These are phyloP conservation scores for Mallotus nudiflorus DNA, from an alignment of 345 rosid species.

Conservation along the genomic window DNA sequence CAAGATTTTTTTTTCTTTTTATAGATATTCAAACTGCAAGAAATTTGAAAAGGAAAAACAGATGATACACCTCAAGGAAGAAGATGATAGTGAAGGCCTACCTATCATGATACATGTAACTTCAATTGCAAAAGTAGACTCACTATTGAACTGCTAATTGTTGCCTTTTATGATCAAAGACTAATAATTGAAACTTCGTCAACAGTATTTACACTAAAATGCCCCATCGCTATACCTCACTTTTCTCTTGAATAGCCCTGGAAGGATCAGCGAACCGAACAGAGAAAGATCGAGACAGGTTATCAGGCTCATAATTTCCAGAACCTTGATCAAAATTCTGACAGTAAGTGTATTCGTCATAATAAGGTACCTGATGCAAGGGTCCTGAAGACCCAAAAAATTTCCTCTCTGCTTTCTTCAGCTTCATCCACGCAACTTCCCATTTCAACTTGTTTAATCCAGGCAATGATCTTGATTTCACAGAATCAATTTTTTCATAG, in stretches of 20 bases:
- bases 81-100: too few relatives aligned
- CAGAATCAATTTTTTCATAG: slow-evolving; percentile 2
- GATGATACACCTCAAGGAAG: too few relatives aligned
- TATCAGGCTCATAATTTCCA: slow-evolving; percentile 45
- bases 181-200: too few relatives aligned
- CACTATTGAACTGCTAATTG: too few relatives aligned
- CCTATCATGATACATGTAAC: too few relatives aligned
- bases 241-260: slow-evolving; percentile 9
- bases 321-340: slow-evolving; percentile 55
- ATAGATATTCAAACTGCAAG: too few relatives aligned
- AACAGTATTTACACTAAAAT: too few relatives aligned
- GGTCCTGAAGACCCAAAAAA: slow-evolving; percentile 20
- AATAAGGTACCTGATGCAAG: slow-evolving; percentile 18
- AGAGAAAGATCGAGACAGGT: slow-evolving; percentile 43
- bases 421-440: slow-evolving; percentile 40
- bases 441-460: slow-evolving; percentile 28
- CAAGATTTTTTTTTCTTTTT: too few relatives aligned
- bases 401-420: slow-evolving; percentile 38
- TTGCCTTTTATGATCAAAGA: too few relatives aligned
- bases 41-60: too few relatives aligned
- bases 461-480: slow-evolving; percentile 6
- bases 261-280: slow-evolving; percentile 45
- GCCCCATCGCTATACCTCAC: not conserved
- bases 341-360: slow-evolving; percentile 37
- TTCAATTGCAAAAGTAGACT: too few relatives aligned